phyloP scores from a whole-genome alignment of 2,329 filamentous ascomycete species.

The Plectosphaerella sp. region DNA sequence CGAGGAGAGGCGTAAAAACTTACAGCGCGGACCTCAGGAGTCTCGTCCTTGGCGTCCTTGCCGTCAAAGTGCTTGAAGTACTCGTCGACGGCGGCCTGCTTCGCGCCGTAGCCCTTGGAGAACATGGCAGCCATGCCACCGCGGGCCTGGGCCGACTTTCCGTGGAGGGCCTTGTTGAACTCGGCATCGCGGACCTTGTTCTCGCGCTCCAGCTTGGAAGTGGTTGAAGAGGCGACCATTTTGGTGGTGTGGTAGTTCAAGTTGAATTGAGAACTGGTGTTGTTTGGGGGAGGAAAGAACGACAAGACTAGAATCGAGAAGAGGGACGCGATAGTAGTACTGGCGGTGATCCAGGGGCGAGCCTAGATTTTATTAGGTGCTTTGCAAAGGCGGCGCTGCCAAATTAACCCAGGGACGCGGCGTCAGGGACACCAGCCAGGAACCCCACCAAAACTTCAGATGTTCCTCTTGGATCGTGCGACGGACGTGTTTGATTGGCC shows the following conservation, averaged over 20 bases:
- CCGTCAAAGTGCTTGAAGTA: conserved; percentile 93
- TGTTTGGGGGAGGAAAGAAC: neutral
- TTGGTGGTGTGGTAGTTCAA: neutral
- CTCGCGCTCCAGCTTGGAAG: conserved; percentile 65
- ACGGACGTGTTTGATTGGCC: neutral
- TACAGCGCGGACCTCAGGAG: conserved; percentile 66
- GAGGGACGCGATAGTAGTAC: neutral
- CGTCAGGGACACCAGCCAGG: neutral
- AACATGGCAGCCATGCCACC: conserved; percentile 80
- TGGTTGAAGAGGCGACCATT: conserved; percentile 33
- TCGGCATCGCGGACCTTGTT: conserved; percentile 81
- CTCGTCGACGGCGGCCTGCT: conserved; percentile 73
- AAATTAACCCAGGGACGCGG: conserved; percentile 1
- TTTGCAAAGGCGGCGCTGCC: neutral
- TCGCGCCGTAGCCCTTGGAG: conserved; percentile 66
- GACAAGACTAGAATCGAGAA: neutral
- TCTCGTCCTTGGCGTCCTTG: conserved; percentile 70
- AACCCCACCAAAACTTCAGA: neutral
- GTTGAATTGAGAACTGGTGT: conserved; percentile 22
- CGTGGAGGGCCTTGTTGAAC: conserved; percentile 88
- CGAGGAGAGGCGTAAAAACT: conserved; percentile 17
- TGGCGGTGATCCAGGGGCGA: neutral
- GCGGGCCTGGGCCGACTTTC: conserved; percentile 59
- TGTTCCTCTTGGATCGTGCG: neutral
- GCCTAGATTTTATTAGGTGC: neutral